Base-by-base conservation (phyloP, 148 eudicot species). In the Spergularia marina region DNA sequence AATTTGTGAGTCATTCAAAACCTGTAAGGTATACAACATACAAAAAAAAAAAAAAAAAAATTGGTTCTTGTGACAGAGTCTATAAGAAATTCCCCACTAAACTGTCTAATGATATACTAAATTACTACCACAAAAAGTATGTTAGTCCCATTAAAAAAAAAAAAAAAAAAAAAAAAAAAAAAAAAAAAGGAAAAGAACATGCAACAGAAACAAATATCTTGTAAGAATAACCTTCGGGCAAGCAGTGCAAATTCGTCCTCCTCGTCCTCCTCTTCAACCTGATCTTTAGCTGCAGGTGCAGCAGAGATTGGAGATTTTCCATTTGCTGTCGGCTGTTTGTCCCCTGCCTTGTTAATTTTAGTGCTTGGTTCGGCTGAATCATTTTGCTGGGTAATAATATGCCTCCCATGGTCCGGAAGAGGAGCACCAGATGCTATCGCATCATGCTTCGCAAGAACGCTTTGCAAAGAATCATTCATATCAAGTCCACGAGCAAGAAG, bases 401-500 rank as follows among this genome's bases (percentile, higher is more conserved):
- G 81, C 68, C 73, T 79, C 34, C 69, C 72, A 70, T 81, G 82
- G 77, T 79, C 71, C 17, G 90, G 92, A 54, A 88, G 83, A 56
- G 96, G 94, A 14, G 83, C 76, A 73, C 98, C 97, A 18, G 91
- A 86, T 71, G 96, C 96, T 78, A 95, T 85, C 65, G 90, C 92
- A 76, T 95, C 97, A 77, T 95, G 94, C 79, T 83, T 90, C 14
- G 91, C 91, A 72, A 95, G 86, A 78, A 83, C 91, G 74, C n/a
- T 82, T 81, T 95, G 98, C 82, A 95, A 68, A 53, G 72, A 68
- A 82, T 95, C 98, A 83, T 95, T 92, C 81, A 95, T 78, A 75
- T 90, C 96, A 64, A 95, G 91, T 68, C 98, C 98, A 83, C 78
- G 86, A 53, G 78, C 86, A 65, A 92, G 97, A 82, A 95, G 91